These are phyloP conservation scores for Gracilariopsis chorda DNA, from an alignment of 23 red algal genomes.

Conservation along the genomic window DNA sequence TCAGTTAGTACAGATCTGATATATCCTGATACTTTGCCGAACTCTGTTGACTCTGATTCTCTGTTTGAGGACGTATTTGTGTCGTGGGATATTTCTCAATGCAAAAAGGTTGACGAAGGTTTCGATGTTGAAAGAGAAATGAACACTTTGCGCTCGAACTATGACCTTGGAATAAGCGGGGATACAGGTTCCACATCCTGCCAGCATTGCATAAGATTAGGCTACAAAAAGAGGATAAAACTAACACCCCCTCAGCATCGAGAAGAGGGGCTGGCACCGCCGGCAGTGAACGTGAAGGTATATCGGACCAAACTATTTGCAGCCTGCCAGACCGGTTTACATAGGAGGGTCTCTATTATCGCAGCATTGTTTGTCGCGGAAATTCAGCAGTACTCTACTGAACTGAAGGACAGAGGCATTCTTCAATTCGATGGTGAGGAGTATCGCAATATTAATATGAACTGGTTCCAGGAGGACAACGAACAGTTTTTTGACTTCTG, in stretches of 20 bases:
- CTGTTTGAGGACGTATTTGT: conserved; percentile 19
- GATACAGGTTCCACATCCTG: not conserved
- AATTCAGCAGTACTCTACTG: not conserved
- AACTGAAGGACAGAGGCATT: conserved; percentile 14
- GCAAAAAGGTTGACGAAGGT: not conserved
- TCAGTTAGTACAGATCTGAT: not conserved
- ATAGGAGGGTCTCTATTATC: conserved; percentile 4
- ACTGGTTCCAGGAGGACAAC: not conserved
- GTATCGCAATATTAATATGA: not conserved
- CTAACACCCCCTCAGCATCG: not conserved
- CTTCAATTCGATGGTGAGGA: conserved; percentile 35
- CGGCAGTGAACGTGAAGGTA: conserved; percentile 7
- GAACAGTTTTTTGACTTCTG: conserved; percentile 33
- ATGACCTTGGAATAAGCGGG: not conserved
- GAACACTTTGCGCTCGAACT: not conserved
- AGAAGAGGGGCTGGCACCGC: not conserved
- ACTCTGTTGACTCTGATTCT: not conserved
- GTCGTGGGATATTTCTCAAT: not conserved
- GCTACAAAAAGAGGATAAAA: not conserved
- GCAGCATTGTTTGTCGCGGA: conserved; percentile 5
- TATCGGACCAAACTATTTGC: conserved; percentile 33
- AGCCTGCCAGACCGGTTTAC: conserved; percentile 27
- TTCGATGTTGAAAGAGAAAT: conserved; percentile 52
- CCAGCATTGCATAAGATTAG: conserved; percentile 28
- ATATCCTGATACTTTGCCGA: conserved; percentile 7